Base-by-base conservation (phyloP, 129 eudicot genomes). In the Pittosporum tobira region DNA sequence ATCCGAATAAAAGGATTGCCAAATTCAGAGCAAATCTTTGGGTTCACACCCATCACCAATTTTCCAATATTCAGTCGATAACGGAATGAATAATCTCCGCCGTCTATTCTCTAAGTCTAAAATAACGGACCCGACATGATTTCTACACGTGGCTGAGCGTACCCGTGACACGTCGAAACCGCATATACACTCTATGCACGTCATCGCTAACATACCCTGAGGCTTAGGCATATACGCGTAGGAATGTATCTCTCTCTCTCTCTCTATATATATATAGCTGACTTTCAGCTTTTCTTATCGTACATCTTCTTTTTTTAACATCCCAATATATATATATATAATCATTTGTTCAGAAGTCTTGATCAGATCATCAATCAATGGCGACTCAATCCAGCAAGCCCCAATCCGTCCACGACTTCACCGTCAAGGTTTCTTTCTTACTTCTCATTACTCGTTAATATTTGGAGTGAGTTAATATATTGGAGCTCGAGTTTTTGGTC, bases 371-470 rank as follows among this genome's bases (percentile, higher is more conserved):
- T 0, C 3, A 0, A n/a, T n/a, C 34, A 42, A 60, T 60, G 65
- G 50, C 65, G 15, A 43, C 37, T 46, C 55, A 49, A 49, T 42
- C 65, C 42, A 24, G 25, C 27, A 60, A 73, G 44, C 71, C 77
- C 24, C 55, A 70, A 61, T 78, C 84, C 7, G 51, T 74, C 61
- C 71, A 64, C 20, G 77, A 79, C 19, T 74, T 79, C 60, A 72
- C 65, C 20, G 74, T 74, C 57, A 74, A 70, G 83, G 83, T 77
- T 61, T 56, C 74, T 19, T 51, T 56, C 74, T 19, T 51, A 7
- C 1, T 46, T 64, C n/a, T 19, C 49, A 40, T 9, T 13, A 15
- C 28, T 23, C 0, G 6, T 25, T 24, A 1, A 8, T 0, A 0
- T 50, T 24, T 50, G 8, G 16, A 12, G 24, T 40, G 4, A 10